Evolutionary conservation across 768 basidiomycete genomes (phyloP), one percentile per base, ranked within the genome.

Genomic region (Clavulina sp.): DNA sequence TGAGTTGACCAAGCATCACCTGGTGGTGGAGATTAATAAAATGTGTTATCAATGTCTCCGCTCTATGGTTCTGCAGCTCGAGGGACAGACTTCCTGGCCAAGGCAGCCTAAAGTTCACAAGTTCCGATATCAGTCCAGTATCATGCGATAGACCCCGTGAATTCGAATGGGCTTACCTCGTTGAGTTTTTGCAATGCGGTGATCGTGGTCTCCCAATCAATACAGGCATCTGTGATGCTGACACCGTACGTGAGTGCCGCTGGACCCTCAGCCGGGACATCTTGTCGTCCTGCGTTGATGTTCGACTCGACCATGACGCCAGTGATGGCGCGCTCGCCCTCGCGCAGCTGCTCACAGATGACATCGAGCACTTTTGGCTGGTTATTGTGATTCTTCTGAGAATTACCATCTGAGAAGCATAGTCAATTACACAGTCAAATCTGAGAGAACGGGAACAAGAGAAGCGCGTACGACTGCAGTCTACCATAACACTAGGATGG

Each of bases 241-340:
- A 92, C 77, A 50, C 86, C 86, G 52, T 80, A 69, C 64, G 83
- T 86, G 58, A 91, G 73, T 5, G 63, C 74, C 18, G 66, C 57
- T 0, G 82, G 80, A 4, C 89, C 68, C 49, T 66, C 69, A 2
- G 71, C 57, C 2, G 93, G 91, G 13, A 93, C 84, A 58, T 89
- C 84, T 68, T 99, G 93, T 54, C 80, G 71, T 19, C 93, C 93
- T 48, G 80, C 82, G 61, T 84, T 81, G 66, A 99, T 80, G 65
- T 96, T 84, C 9, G 82, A 85, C 68, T 99, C 93, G 62, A 99
- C 76, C 93, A 99, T 97, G 52, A 96, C 88, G 43, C 93, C 93
- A 3, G 86, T 86, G 65, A 99, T 82, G 59, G 73, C 70, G 53
- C 52, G 21, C 51, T 73, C 69, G 26, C 87, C 87, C 4, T 74